Conservation (phyloP, 2,329 filamentous ascomycete genomes). For the Neofusicoccum ribis region DNA sequence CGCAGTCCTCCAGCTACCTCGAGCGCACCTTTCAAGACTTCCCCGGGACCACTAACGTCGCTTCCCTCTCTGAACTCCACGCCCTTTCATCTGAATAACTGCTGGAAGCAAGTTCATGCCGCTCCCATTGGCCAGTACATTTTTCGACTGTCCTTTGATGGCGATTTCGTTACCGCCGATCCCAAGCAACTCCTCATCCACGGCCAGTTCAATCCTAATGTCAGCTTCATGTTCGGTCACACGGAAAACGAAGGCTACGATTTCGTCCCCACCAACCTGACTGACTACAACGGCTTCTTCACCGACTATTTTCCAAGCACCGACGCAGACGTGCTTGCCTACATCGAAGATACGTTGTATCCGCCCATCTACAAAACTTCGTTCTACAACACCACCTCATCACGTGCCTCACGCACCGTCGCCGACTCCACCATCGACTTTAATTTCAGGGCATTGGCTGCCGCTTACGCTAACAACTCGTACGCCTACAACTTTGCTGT, state of each 20-base stretch:
- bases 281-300: constrained; percentile 31
- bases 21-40: background rate
- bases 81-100: background rate
- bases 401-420: constrained; percentile 44
- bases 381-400: constrained; percentile 48
- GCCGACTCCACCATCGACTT: constrained; percentile 52
- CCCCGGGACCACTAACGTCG: background rate
- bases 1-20: background rate
- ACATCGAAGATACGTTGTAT: constrained; percentile 50
- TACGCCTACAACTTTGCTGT: constrained; percentile 56
- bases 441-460: constrained; percentile 53
- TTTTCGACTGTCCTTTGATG: background rate
- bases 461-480: constrained; percentile 47
- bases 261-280: constrained; percentile 25
- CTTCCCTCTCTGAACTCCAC: background rate
- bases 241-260: constrained; percentile 47
- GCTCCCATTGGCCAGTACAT: background rate
- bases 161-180: background rate
- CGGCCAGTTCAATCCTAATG: constrained; percentile 32
- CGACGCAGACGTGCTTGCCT: constrained; percentile 35
- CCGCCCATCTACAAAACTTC: constrained; percentile 43
- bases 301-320: constrained; percentile 31
- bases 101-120: background rate
- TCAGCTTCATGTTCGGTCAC: constrained; percentile 42
- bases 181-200: background rate